Percentiles rank a stretch among this genome's conserved stretches.
phyloP scores from a whole-genome alignment of 2,329 filamentous ascomycete species.

The Ceratocystis colombiana region DNA sequence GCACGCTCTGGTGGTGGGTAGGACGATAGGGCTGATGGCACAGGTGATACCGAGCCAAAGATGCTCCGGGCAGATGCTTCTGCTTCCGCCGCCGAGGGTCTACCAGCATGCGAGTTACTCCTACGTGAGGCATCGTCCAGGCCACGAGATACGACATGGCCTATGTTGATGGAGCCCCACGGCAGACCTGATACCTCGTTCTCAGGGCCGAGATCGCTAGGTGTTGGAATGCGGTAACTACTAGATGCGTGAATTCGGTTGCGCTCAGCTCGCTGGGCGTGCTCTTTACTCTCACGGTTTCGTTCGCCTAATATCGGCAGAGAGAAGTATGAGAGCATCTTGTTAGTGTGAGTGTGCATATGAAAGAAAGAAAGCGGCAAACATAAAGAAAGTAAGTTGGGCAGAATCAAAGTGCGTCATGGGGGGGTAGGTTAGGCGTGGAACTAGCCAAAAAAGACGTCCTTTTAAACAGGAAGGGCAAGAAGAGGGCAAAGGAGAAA shows the following conservation, averaged over 20 bases:
- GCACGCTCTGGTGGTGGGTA: too few species aligned
- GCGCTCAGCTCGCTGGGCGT: constrained; percentile 50
- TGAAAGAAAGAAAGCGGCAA: background rate
- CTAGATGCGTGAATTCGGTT: constrained; percentile 55
- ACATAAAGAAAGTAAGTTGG: background rate
- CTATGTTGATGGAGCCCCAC: constrained; percentile 60
- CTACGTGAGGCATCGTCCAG: constrained; percentile 41
- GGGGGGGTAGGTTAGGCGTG: too few species aligned
- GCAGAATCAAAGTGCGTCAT: too few species aligned
- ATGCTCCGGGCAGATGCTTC: constrained; percentile 13
- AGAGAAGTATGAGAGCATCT: background rate
- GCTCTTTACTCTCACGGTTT: constrained; percentile 56
- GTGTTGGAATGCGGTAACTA: constrained; percentile 52
- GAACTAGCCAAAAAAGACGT: too few species aligned
- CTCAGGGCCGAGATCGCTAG: constrained; percentile 44
- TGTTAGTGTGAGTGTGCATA: background rate
- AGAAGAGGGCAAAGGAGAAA: background rate
- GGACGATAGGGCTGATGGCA: background rate
- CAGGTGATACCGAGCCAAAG: constrained; percentile 1
- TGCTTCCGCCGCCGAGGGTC: constrained; percentile 10
- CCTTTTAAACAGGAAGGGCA: too few species aligned
- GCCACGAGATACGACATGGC: constrained; percentile 42
- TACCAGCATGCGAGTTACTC: constrained; percentile 34
- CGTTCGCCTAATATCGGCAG: constrained; percentile 50
- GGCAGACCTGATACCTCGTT: constrained; percentile 53